These are phyloP conservation scores for Colletotrichum tamarilloi DNA, from an alignment of 2,329 filamentous ascomycete genomes.

Conservation along the genomic window DNA sequence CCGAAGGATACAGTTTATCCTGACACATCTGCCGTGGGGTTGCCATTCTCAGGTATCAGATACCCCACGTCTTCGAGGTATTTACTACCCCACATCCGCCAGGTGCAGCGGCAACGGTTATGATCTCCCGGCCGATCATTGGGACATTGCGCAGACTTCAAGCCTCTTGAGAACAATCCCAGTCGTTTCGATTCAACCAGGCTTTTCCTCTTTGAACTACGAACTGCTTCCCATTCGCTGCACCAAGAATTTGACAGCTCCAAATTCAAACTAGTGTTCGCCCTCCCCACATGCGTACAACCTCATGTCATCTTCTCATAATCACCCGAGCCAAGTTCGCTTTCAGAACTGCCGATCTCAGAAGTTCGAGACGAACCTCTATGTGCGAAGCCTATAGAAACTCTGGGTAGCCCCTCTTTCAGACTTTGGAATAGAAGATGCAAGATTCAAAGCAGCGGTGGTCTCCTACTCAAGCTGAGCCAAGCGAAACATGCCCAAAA, in stretches of 20 bases:
- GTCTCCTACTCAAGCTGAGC: background rate
- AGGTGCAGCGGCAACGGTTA: background rate
- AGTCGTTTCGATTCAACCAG: background rate
- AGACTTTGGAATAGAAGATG: background rate
- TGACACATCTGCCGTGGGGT: conserved; percentile 8
- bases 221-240: background rate
- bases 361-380: background rate
- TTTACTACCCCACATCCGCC: conserved; percentile 4
- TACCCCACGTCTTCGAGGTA: conserved; percentile 6
- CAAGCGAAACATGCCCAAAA: background rate
- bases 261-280: background rate
- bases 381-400: background rate
- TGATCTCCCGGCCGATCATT: conserved; percentile 49
- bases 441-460: background rate
- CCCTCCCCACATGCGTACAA: background rate
- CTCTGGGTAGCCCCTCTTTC: background rate
- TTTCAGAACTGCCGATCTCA: background rate
- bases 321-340: background rate
- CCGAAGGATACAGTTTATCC: conserved; percentile 2
- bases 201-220: background rate
- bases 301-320: background rate
- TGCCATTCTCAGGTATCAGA: background rate
- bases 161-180: background rate
- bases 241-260: background rate
- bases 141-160: conserved; percentile 49